Base-by-base conservation (phyloP, 768 basidiomycete species). In the Suillus plorans region DNA sequence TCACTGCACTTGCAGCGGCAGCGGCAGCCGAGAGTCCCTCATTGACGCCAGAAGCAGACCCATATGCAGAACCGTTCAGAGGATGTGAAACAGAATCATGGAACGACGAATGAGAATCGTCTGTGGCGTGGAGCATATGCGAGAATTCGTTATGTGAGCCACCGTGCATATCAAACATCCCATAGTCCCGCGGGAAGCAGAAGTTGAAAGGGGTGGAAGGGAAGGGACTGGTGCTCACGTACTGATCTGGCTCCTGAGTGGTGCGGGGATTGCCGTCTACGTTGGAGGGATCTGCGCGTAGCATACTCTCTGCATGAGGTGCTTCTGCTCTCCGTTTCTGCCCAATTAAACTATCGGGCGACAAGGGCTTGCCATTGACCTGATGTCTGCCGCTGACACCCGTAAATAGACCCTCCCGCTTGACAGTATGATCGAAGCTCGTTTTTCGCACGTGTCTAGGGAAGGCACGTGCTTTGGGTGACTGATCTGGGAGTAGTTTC, bases 371-470 rank as follows among this genome's bases (percentile, higher is more conserved):
- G 42, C 90, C 90, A 73, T 93, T 90, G 67, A 92, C 88, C 74
- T 92, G 90, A 78, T 94, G 91, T 58, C 91, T 82, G 63, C 89
- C 89, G 69, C 83, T 84, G 58, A 86, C 76, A 49, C 84, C 85
- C 37, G 80, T 72, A 64, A 87, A 79, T 62, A 89, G 83, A 44
- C 83, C 86, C 66, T 89, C 87, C 68, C 85, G 86, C 44, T 85
- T 84, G 47, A 96, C 89, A 4, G 95, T 95, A 77, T 95, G 95
- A 76, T 97, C 95, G 75, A 95, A 97, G 77, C 93, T 95, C 55
- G 95, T 94, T 82, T 97, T 97, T 66, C 95, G 86, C 64, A 94
- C 92, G 76, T 91, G 90, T 65, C 90, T 86, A 61, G 95, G 92
- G 73, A 95, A 92, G 37, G 83, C 77, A 67, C 83, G 87, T 68